Evolutionary conservation across 78 protist genomes (phyloP), one percentile per base, ranked within the genome.

Genomic region (Dictyostelium intermedium): DNA sequence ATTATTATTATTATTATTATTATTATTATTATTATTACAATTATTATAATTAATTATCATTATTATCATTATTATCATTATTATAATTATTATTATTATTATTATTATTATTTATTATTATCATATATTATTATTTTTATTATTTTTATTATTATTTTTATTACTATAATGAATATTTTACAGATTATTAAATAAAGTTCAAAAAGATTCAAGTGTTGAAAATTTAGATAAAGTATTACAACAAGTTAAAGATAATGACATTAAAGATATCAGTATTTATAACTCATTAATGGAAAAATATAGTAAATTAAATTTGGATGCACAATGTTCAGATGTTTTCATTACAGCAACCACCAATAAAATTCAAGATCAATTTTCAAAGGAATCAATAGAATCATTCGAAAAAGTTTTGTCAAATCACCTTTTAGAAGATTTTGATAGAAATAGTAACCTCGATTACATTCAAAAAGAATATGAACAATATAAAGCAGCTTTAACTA

Each of bases 401-500:
- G 27, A 23, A 80, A 50, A 9, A n/a, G 60, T 80, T 47, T 50
- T 80, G 18, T 23, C 50, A 5, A 20, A 30, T 23, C 63, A 80
- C 32, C 30, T 50, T 43, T 80, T 80, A 53, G 70, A 43, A 41
- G 85, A 80, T 50, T 41, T 41, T 80, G 83, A 78, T 25, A 37
- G 27, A 34, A 34, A 34, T 7, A 14, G 43, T 14, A 53, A 18
- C 18, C 50, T 87, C 5, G 70, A 79, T 18, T 32, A 87, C n/a
- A 79, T 87, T 66, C 32, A n/a, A 25, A 32, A 39, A 0, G 93
- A 87, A 9, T 87, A 50, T 79, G 39, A 78, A 76, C 6, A 30
- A 41, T 87, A 79, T 56, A 87, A 78, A 53, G 93, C 80, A 79
- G 45, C 93, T 14, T 11, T 32, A 30, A 87, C 93, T n/a, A 77